Percentiles rank a stretch among this genome's conserved stretches.
These are phyloP conservation scores for Microstegium vimineum DNA, from an alignment of 176 grass and related monocot species.

Conservation along the genomic window DNA sequence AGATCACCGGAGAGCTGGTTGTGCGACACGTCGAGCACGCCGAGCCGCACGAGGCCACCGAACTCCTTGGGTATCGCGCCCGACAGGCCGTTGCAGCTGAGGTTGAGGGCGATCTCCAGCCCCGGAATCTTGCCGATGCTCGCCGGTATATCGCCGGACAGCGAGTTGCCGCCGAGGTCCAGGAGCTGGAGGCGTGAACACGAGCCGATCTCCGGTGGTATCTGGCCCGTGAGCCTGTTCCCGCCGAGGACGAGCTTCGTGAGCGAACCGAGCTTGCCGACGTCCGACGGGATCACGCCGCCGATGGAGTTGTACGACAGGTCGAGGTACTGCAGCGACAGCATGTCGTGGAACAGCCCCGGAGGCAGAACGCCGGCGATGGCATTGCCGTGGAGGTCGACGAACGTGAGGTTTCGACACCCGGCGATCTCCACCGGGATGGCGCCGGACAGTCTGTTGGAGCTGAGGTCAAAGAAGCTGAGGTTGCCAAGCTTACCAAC, in stretches of 20 bases:
- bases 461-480: conserved; percentile 74
- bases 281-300: conserved; percentile 38
- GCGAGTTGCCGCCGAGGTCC: conserved; percentile 60
- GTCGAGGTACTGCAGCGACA: conserved; percentile 74
- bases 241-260: conserved; percentile 65
- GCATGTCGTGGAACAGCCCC: conserved; percentile 39
- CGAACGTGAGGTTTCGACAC: conserved; percentile 69
- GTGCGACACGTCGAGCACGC: conserved; percentile 49
- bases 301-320: conserved; percentile 64
- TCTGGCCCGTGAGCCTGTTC: conserved; percentile 52
- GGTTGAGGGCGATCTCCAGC: conserved; percentile 70
- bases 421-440: conserved; percentile 49
- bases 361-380: conserved; percentile 48
- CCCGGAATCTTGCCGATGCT: conserved; percentile 67
- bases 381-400: conserved; percentile 73
- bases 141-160: conserved; percentile 49
- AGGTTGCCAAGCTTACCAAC: conserved; percentile 49
- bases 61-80: conserved; percentile 60
- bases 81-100: conserved; percentile 73
- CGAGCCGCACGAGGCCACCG: conserved; percentile 37
- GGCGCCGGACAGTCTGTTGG: conserved; percentile 51
- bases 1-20: conserved; percentile 62
- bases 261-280: conserved; percentile 57
- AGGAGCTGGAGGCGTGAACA: conserved; percentile 80
- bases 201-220: conserved; percentile 64